A percentile compares a stretch with the other conserved stretches of the same genome.
Evolutionary conservation across 192 early-diverging fungal species (phyloP).

Genomic region (Anaeromyces robustus): DNA sequence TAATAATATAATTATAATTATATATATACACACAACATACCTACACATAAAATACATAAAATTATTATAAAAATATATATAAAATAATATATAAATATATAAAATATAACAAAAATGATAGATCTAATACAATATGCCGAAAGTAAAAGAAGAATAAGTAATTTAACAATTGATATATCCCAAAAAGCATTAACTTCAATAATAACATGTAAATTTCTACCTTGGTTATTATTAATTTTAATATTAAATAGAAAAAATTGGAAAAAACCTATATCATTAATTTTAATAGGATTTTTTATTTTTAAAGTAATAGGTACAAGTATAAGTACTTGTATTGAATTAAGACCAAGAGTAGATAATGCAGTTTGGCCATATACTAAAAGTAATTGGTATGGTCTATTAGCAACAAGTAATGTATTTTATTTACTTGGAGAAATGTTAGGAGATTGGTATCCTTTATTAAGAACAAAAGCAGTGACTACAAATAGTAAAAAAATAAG

Average conservation of each 20-base stretch:
- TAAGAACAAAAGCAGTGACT: not conserved
- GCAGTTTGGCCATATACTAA: not conserved
- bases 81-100: too few species aligned
- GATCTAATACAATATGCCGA: too few species aligned
- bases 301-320: not conserved
- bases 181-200: too few species aligned
- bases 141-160: too few species aligned
- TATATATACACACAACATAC: too few species aligned
- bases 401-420: not conserved
- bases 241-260: not conserved
- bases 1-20: too few species aligned
- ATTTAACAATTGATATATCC: too few species aligned
- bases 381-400: not conserved
- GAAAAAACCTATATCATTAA: not conserved
- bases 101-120: too few species aligned
- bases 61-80: too few species aligned
- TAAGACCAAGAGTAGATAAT: not conserved
- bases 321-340: not conserved
- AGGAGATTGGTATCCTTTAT: not conserved
- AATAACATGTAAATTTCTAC: not conserved
- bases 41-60: too few species aligned
- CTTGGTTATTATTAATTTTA: not conserved
- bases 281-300: not conserved
- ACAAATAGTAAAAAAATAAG: not conserved
- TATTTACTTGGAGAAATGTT: not conserved